A percentile compares a stretch with the other conserved stretches of the same genome.
These are phyloP conservation scores for Luffa acutangula DNA, from an alignment of 306 rosid genomes.

Conservation along the genomic window DNA sequence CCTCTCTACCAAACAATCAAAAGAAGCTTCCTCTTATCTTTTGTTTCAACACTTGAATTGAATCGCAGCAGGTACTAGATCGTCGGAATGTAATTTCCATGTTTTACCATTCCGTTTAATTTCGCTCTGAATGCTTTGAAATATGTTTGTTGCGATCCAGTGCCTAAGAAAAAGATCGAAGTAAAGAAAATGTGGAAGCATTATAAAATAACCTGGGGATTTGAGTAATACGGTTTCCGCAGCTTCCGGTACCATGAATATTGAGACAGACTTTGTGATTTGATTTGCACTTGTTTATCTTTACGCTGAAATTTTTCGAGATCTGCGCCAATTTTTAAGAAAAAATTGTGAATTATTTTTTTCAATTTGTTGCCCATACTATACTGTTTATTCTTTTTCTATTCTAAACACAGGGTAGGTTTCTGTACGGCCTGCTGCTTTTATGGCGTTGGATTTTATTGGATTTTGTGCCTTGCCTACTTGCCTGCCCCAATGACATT, in stretches of 20 bases:
- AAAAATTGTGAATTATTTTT: not conserved
- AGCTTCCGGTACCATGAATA: slow-evolving; percentile 1
- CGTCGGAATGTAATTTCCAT: not conserved
- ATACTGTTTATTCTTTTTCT: not conserved
- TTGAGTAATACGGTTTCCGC: slow-evolving; percentile 3
- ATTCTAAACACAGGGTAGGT: not conserved
- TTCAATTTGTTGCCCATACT: not conserved
- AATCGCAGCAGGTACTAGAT: not conserved
- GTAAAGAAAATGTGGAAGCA: not conserved
- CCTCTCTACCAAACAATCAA: not conserved
- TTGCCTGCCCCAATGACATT: not conserved
- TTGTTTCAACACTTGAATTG: not conserved
- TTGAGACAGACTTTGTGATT: not conserved
- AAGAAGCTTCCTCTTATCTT: not conserved
- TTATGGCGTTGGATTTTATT: slow-evolving; percentile 2
- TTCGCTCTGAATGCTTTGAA: not conserved
- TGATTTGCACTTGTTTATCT: slow-evolving; percentile 6
- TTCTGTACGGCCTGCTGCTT: slow-evolving; percentile 10
- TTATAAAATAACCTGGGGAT: slow-evolving; percentile 2
- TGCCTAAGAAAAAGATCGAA: not conserved
- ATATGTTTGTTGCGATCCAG: not conserved
- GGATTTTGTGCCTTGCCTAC: not conserved
- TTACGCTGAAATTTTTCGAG: not conserved
- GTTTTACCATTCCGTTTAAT: not conserved
- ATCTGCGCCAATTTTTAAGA: not conserved